phyloP scores from a whole-genome alignment of 2,329 filamentous ascomycete genomes.

The Fonsecaea pedrosoi region DNA sequence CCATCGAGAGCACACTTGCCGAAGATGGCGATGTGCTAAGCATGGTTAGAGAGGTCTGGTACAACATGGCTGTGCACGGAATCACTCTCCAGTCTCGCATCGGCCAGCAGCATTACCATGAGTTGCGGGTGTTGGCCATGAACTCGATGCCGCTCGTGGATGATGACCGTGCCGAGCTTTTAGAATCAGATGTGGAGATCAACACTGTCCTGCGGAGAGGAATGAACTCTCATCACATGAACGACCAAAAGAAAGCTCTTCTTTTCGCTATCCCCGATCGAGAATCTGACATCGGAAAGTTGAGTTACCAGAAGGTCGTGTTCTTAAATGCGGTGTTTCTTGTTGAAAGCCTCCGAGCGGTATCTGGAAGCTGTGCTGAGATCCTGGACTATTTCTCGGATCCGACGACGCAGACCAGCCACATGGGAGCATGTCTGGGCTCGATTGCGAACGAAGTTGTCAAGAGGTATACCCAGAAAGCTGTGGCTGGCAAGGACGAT shows the following conservation, averaged over 20 bases:
- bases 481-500: conserved; percentile 72
- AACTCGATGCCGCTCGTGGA: conserved; percentile 87
- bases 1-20: conserved; percentile 43
- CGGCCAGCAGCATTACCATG: conserved; percentile 73
- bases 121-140: conserved; percentile 82
- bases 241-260: conserved; percentile 80
- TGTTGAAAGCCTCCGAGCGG: conserved; percentile 85
- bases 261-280: conserved; percentile 75
- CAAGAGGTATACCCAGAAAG: conserved; percentile 78
- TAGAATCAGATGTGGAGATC: conserved; percentile 95
- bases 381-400: conserved; percentile 94
- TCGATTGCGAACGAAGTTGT: conserved; percentile 73
- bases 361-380: conserved; percentile 87
- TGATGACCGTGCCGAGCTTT: conserved; percentile 84
- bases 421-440: conserved; percentile 68
- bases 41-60: conserved; percentile 91
- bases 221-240: conserved; percentile 77
- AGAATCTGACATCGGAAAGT: conserved; percentile 76
- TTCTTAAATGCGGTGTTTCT: conserved; percentile 91
- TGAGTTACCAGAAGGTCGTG: conserved; percentile 89
- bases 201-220: conserved; percentile 91
- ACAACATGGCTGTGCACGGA: conserved; percentile 94
- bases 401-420: conserved; percentile 72
- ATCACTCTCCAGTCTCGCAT: conserved; percentile 78
- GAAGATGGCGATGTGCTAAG: conserved; percentile 73